A percentile compares a stretch with the other conserved stretches of the same genome.
Evolutionary conservation across 352 stramenopile species (phyloP).

Genomic region (Plasmopara viticola): DNA sequence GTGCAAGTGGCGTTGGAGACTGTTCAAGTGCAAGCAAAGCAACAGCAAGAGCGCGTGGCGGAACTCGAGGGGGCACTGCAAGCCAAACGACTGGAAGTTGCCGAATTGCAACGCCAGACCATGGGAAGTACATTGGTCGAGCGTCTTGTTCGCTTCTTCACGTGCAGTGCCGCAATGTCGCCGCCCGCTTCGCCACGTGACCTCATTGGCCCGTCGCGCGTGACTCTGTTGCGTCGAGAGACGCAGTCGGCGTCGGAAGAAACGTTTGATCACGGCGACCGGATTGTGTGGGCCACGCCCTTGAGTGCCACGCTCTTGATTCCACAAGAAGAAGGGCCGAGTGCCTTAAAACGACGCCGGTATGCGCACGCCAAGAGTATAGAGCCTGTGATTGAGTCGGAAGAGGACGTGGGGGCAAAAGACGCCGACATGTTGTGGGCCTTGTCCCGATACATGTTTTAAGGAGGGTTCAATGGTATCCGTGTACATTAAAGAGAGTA

Average conservation of each 20-base stretch:
- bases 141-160: conserved; percentile 82
- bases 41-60: conserved; percentile 54
- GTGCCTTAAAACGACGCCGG: conserved; percentile 18
- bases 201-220: conserved; percentile 23
- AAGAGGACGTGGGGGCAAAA: conserved; percentile 49
- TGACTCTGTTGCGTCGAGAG: conserved; percentile 24
- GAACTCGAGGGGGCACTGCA: conserved; percentile 56
- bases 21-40: conserved; percentile 42
- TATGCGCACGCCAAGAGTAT: conserved; percentile 28
- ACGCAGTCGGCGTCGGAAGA: conserved; percentile 25
- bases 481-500: background rate
- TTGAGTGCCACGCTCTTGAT: conserved; percentile 30
- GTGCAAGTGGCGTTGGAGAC: conserved; percentile 51
- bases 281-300: conserved; percentile 29
- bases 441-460: conserved; percentile 54
- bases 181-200: conserved; percentile 37
- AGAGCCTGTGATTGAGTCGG: conserved; percentile 27
- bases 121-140: conserved; percentile 37
- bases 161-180: conserved; percentile 57
- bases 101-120: conserved; percentile 39
- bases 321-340: conserved; percentile 23
- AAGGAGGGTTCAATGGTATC: conserved; percentile 12
- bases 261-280: conserved; percentile 24
- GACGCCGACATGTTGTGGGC: conserved; percentile 53
- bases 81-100: conserved; percentile 38